Evolutionary conservation across 2,329 filamentous ascomycete species (phyloP), one percentile per base, ranked within the genome.

Genomic region (Ceratocystis ficicola): DNA sequence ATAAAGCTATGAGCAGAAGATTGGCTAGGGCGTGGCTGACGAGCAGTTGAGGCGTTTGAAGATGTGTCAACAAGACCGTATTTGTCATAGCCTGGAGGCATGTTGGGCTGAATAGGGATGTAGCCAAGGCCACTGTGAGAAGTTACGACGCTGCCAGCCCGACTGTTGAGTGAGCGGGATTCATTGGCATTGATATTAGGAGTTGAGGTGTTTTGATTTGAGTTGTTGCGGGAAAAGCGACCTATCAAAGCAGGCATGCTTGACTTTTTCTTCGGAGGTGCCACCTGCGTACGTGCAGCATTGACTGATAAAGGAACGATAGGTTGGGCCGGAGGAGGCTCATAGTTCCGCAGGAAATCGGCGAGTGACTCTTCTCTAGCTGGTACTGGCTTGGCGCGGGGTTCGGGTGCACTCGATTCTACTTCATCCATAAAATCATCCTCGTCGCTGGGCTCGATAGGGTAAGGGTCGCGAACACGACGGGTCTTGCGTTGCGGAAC

Each of bases 401-500:
- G 61, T 5, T 77, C 70, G 46, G 74, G 71, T 36, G 83, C 68
- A 25, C 71, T 73, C 2, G 74, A 70, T 8, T 75, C 77, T 5
- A 85, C 81, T 3, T 73, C 78, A 1, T 85, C 80, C 15, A 83
- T 81, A 22, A 68, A 65, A 7, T 86, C 79, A 3, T 86, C 86
- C 65, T 88, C 84, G 66, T 90, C 87, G 70, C 86, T 88, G 36
- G 85, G 79, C 72, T 96, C 92, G 69, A 97, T 90, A n/a, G 91
- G 90, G 70, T 97, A 97, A 0, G 93, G 94, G 71, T 99, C 94
- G 66, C 84, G 88, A 63, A 91, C 84, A 32, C 90, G 85, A 59
- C 87, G 83, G 57, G 87, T 89, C 72, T 89, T 95, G 65, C 88
- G 84, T 70, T 84, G 82, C 4, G 89, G 87, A 73, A 85, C 81